Percentiles rank a stretch among this genome's conserved stretches.
Evolutionary conservation across 768 basidiomycete genomes (phyloP).

Genomic region (Saitozyma sp.): DNA sequence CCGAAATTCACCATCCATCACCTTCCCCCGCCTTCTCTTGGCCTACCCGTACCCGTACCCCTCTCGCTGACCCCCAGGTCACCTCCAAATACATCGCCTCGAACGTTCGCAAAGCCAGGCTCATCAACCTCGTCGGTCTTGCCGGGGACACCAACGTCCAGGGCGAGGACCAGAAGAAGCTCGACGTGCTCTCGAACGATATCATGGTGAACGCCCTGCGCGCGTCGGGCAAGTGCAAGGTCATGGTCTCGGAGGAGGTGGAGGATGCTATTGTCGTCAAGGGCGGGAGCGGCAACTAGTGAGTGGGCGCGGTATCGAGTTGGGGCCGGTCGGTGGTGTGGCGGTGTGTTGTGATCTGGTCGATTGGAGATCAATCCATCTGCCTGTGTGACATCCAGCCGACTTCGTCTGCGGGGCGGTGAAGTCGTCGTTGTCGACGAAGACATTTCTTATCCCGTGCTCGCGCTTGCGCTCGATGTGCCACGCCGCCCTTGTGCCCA

Average conservation of each 20-base stretch:
- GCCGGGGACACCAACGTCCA: conserved; percentile 96
- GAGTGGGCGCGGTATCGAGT: conserved; percentile 13
- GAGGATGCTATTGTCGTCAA: conserved; percentile 37
- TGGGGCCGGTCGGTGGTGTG: background rate
- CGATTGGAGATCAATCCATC: too few species aligned
- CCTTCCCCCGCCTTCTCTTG: background rate
- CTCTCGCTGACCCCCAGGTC: conserved; percentile 35
- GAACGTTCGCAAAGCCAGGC: conserved; percentile 91
- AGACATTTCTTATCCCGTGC: too few species aligned
- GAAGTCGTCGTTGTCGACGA: too few species aligned
- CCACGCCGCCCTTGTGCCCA: too few species aligned
- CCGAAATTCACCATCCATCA: background rate
- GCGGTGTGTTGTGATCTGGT: too few species aligned
- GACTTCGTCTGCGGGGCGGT: too few species aligned
- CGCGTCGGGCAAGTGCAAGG: conserved; percentile 93
- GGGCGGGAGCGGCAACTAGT: conserved; percentile 44
- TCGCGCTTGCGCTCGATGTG: too few species aligned
- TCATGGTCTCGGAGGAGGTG: conserved; percentile 91
- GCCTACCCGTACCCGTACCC: background rate
- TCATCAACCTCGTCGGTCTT: conserved; percentile 97
- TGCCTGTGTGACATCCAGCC: too few species aligned
- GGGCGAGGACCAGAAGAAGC: conserved; percentile 99
- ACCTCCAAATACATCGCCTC: conserved; percentile 80
- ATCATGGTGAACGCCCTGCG: conserved; percentile 98
- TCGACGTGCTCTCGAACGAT: conserved; percentile 95